These are phyloP conservation scores for Sphaerobolus stellatus DNA, from an alignment of 1,284 basidiomycete genomes.

Conservation along the genomic window DNA sequence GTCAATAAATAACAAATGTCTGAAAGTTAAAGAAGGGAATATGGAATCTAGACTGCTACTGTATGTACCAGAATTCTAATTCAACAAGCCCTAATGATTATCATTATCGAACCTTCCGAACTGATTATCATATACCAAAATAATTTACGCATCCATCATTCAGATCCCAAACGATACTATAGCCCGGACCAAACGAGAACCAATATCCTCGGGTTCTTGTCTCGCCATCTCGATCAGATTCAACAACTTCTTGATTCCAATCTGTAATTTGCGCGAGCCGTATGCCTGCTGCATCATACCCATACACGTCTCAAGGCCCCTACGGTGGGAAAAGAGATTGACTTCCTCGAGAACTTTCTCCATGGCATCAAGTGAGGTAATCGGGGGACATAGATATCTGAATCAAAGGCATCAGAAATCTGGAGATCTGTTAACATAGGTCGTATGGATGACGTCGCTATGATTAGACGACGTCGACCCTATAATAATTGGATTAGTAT, in stretches of 20 bases:
- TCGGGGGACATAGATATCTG: slow-evolving; percentile 84
- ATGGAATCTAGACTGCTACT: too few species aligned
- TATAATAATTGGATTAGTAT: slow-evolving; percentile 30
- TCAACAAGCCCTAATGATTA: too few species aligned
- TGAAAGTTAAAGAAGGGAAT: too few species aligned
- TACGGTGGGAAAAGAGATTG: slow-evolving; percentile 66
- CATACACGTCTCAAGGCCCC: slow-evolving; percentile 63
- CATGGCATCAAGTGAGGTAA: slow-evolving; percentile 71
- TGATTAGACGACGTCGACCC: slow-evolving; percentile 88
- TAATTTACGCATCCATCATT: too few species aligned
- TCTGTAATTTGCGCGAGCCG: slow-evolving; percentile 54
- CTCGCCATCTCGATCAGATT: slow-evolving; percentile 95
- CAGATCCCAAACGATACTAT: slow-evolving; percentile 62
- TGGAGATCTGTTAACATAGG: slow-evolving; percentile 90
- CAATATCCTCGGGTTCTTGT: slow-evolving; percentile 83
- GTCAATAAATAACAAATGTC: too few species aligned
- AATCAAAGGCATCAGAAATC: slow-evolving; percentile 84
- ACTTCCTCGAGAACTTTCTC: slow-evolving; percentile 84
- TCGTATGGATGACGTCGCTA: slow-evolving; percentile 90
- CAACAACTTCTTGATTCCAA: slow-evolving; percentile 94
- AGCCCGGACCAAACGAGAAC: slow-evolving; percentile 69
- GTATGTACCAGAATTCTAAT: too few species aligned
- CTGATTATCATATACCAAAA: too few species aligned
- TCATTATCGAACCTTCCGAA: too few species aligned
- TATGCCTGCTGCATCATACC: slow-evolving; percentile 69